phyloP scores from a whole-genome alignment of 176 grass and related monocot species.

The Avena insularis region DNA sequence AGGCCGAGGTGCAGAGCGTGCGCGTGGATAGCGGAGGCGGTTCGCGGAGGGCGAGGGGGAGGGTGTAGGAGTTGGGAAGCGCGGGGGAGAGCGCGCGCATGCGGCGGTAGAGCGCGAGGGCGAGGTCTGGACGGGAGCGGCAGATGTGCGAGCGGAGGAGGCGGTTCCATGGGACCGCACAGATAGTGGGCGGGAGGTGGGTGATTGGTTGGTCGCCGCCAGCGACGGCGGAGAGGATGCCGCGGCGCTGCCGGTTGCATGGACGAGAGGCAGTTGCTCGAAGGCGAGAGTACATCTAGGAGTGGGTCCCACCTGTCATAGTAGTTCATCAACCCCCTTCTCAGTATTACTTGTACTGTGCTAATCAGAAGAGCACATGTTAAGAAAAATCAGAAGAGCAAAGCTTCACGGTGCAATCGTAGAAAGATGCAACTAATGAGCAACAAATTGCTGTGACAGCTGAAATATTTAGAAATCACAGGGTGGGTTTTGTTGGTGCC shows the following conservation, averaged over 20 bases:
- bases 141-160: conserved; percentile 54
- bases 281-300: conserved; percentile 28
- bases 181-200: conserved; percentile 14
- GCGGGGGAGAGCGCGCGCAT: conserved; percentile 52
- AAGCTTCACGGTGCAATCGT: too few relatives aligned
- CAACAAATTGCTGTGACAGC: neutral
- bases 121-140: conserved; percentile 19
- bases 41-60: conserved; percentile 56
- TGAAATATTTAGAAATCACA: neutral
- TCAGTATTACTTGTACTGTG: neutral
- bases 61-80: conserved; percentile 62
- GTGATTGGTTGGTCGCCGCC: neutral
- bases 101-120: conserved; percentile 53
- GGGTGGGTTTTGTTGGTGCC: too few relatives aligned
- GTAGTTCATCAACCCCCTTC: neutral
- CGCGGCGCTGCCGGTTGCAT: neutral
- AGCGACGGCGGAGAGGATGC: neutral
- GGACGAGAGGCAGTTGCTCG: neutral
- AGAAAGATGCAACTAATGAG: too few relatives aligned
- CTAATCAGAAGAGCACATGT: too few relatives aligned
- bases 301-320: neutral
- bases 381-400: neutral
- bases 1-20: conserved; percentile 57
- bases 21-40: conserved; percentile 43
- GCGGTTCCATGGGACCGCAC: conserved; percentile 56